Base-by-base conservation (phyloP, 2,329 filamentous ascomycete species). In the Aspergillus puulaauensis region DNA sequence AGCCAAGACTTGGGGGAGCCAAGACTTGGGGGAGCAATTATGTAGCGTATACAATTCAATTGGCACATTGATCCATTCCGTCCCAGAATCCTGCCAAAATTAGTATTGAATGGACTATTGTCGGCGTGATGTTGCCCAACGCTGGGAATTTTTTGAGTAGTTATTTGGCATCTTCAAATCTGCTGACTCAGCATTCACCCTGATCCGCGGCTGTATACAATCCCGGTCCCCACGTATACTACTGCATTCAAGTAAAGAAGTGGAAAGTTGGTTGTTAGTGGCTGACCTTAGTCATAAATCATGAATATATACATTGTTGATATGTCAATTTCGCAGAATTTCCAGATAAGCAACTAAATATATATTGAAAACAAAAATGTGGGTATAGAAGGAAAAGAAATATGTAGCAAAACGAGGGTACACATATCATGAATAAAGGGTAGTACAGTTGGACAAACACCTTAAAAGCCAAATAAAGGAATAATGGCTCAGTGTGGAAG, bases 291-390 rank as follows among this genome's bases (percentile, higher is more conserved):
- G 15, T 23, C 33, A 24, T 54, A 11, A 46, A 24, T 24, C 44
- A 24, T 54, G 11, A 9, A 19, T 55, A 55, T 55, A 55, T 55
- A 49, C 24, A 55, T 49, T 23, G 45, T 17, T 49, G 17, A 44
- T 31, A 55, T 44, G 41, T 43, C 37, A 55, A 7, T 2, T 41
- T 33, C 7, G 41, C 24, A 31, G 48, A 17, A 41, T 8, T 27
- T 17, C 43, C 12, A 40, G 35, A 31, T 39, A 19, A 2, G 9
- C 31, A 44, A 7, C 21, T 27, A 15, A 43, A 46, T 31, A 31
- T 31, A 41, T 15, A 24, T 21, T 12, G 21, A 6, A 56, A n/a
- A 31, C 23, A 11, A 31, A 23, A 31, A 17, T 12, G 15, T 15
- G 47, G 31, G 41, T 37, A 37, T 43, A 51, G 12, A 45, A 40